These are phyloP conservation scores for Xylaria acuta DNA, from an alignment of 495 filamentous ascomycete species.

Conservation along the genomic window DNA sequence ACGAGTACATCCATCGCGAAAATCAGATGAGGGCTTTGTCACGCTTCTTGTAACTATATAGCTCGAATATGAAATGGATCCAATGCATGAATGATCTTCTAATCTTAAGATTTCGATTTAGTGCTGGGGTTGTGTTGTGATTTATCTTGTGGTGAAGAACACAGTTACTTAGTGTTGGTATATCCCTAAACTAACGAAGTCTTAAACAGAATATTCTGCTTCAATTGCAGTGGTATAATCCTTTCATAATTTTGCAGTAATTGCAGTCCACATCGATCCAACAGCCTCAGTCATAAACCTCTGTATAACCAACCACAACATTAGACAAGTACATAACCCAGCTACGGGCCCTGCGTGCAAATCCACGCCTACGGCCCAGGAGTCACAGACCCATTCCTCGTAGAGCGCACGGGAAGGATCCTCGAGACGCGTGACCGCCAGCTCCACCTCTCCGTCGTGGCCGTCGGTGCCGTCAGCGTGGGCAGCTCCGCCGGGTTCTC, in stretches of 20 bases:
- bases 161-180: no score
- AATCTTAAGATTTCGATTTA: not conserved
- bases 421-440: conserved; percentile 41
- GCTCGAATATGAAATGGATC: not conserved
- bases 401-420: conserved; percentile 26
- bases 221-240: not conserved
- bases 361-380: not conserved
- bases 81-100: not conserved
- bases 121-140: no score
- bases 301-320: not conserved
- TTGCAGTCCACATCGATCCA: no score
- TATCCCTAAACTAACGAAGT: no score
- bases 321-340: no score
- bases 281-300: not conserved
- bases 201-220: not conserved
- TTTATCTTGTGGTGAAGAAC: no score
- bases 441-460: conserved; percentile 29
- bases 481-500: conserved; percentile 38
- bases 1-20: not conserved
- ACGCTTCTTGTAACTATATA: not conserved
- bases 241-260: not conserved
- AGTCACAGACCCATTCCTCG: not conserved
- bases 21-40: not conserved
- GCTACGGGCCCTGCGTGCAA: not conserved
- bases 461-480: not conserved